phyloP scores from a whole-genome alignment of 2,329 filamentous ascomycete species.

The Talaromyces marneffei region DNA sequence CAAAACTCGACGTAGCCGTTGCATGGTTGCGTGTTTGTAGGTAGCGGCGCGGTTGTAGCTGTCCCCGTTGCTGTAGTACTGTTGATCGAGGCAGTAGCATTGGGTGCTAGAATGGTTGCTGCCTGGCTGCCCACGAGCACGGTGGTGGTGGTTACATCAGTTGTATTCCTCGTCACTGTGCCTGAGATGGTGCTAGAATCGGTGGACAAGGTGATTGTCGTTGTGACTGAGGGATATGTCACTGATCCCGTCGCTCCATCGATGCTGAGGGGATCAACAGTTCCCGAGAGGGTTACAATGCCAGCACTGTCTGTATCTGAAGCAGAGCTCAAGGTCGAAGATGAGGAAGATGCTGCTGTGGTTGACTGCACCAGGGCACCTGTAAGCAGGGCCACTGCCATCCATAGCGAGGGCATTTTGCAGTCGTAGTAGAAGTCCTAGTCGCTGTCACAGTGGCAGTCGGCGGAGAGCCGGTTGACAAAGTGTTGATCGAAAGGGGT shows the following conservation, averaged over 20 bases:
- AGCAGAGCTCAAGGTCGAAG: constrained; percentile 2
- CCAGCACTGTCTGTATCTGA: constrained; percentile 4
- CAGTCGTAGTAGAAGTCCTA: background rate
- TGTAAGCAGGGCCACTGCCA: constrained; percentile 6
- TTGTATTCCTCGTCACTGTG: constrained; percentile 19
- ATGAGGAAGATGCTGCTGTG: background rate
- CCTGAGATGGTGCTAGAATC: constrained; percentile 15
- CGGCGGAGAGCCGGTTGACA: background rate
- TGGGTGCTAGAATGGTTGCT: constrained; percentile 42
- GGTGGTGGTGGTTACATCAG: constrained; percentile 28
- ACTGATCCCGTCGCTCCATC: constrained; percentile 31
- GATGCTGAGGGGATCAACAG: constrained; percentile 23
- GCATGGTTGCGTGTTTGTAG: constrained; percentile 70
- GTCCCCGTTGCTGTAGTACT: constrained; percentile 32
- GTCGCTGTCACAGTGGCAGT: too few species aligned
- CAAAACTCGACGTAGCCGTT: constrained; percentile 77
- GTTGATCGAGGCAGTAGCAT: constrained; percentile 36
- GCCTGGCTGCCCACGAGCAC: constrained; percentile 35
- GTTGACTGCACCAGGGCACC: constrained; percentile 6
- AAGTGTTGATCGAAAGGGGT: background rate
- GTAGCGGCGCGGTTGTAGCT: constrained; percentile 38
- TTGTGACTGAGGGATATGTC: constrained; percentile 32
- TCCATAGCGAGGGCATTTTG: constrained; percentile 12
- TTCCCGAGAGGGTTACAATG: constrained; percentile 21
- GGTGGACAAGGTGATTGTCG: constrained; percentile 26